These are phyloP conservation scores for Hansenula lynferdii DNA, from an alignment of 1,139 yeast species.

Conservation along the genomic window DNA sequence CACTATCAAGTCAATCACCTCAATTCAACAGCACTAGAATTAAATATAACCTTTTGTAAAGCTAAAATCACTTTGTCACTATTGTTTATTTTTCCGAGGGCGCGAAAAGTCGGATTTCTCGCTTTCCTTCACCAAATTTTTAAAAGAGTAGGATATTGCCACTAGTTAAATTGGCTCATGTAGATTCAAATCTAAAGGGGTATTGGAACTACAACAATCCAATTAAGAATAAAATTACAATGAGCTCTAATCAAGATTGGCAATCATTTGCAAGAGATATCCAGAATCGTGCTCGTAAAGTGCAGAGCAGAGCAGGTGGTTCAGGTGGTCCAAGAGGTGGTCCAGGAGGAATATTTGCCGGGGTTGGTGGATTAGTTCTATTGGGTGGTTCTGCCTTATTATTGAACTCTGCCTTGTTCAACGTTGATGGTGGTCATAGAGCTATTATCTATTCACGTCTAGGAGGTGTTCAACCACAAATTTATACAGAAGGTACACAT, in stretches of 20 bases:
- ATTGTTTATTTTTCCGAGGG: background rate
- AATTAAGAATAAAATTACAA: constrained; percentile 3
- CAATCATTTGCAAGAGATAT: constrained; percentile 60
- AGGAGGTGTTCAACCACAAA: constrained; percentile 80
- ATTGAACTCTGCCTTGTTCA: constrained; percentile 75
- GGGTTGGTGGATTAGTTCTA: constrained; percentile 70
- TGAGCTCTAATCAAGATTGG: constrained; percentile 52
- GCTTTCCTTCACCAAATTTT: background rate
- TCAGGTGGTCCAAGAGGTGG: constrained; percentile 29
- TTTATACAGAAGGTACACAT: constrained; percentile 94
- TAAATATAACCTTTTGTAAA: no score
- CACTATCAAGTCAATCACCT: no score
- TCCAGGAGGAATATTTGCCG: constrained; percentile 64
- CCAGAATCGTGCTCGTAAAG: constrained; percentile 57
- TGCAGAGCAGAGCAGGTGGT: constrained; percentile 34
- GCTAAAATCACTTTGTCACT: no score
- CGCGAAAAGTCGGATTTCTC: background rate
- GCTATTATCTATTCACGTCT: constrained; percentile 91
- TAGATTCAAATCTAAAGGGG: no score
- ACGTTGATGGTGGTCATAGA: constrained; percentile 99
- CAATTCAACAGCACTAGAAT: no score
- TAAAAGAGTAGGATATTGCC: background rate
- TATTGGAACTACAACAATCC: background rate
- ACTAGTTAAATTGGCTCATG: constrained; percentile 2
- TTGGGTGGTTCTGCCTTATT: constrained; percentile 69